Evolutionary conservation across 495 filamentous ascomycete genomes (phyloP).

Genomic region (Lasiosphaeris hirsuta): DNA sequence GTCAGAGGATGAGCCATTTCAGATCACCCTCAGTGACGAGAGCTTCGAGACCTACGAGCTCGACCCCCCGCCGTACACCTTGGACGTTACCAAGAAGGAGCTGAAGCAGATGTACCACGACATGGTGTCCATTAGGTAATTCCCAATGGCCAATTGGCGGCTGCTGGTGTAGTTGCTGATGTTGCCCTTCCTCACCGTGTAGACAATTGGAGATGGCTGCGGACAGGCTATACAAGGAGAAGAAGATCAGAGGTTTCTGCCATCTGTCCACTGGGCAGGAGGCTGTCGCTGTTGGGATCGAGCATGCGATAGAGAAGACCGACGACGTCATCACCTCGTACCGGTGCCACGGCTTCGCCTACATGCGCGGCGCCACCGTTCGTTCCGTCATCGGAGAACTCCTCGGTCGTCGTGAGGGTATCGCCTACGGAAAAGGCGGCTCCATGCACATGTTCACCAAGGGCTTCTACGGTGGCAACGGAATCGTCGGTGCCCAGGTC

Average conservation of each 20-base stretch:
- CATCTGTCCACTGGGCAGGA: constrained; percentile 97
- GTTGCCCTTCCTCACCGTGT: background rate
- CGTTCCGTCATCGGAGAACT: constrained; percentile 95
- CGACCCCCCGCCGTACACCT: constrained; percentile 87
- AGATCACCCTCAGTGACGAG: constrained; percentile 89
- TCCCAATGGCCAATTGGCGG: background rate
- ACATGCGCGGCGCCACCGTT: constrained; percentile 92
- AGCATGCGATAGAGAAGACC: constrained; percentile 85
- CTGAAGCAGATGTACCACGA: constrained; percentile 98
- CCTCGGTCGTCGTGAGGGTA: constrained; percentile 89
- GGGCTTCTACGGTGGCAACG: constrained; percentile 97
- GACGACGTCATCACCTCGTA: constrained; percentile 98
- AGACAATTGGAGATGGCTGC: constrained; percentile 99
- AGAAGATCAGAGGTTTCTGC: constrained; percentile 99
- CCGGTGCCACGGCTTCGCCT: constrained; percentile 95
- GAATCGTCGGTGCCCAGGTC: constrained; percentile 98
- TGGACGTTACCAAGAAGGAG: constrained; percentile 93
- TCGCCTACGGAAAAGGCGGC: constrained; percentile 97
- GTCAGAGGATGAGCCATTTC: constrained; percentile 94
- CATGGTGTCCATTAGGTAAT: constrained; percentile 88
- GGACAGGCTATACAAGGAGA: constrained; percentile 97
- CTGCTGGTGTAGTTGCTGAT: background rate
- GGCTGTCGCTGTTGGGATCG: constrained; percentile 94
- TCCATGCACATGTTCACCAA: constrained; percentile 99
- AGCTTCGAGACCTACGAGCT: constrained; percentile 99